Percentiles rank a stretch among this genome's conserved stretches.
Conservation (phyloP, 345 rosid species). For the Camelina sativa region DNA sequence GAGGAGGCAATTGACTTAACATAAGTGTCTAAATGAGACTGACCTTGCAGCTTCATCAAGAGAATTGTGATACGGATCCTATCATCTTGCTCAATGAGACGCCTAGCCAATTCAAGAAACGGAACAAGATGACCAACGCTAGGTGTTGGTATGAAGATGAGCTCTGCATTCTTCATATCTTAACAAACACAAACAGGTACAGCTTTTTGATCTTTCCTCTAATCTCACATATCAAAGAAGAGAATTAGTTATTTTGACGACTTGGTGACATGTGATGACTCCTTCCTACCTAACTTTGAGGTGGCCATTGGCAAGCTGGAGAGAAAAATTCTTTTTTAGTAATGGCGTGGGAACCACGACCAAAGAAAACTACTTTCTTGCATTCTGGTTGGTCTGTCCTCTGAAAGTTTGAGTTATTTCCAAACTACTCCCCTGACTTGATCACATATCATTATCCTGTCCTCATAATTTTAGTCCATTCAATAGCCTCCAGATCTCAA, state of each 20-base stretch:
- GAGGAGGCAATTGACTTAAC: slow-evolving; percentile 38
- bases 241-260: slow-evolving; percentile 17
- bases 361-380: not conserved
- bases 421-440: too few relatives aligned
- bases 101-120: slow-evolving; percentile 52
- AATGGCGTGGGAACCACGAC: slow-evolving; percentile 34
- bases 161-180: slow-evolving; percentile 35
- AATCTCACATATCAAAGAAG: slow-evolving; percentile 18
- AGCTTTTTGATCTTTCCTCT: slow-evolving; percentile 10
- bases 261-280: slow-evolving; percentile 14
- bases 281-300: slow-evolving; percentile 25
- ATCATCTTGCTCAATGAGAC: slow-evolving; percentile 50
- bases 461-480: too few relatives aligned
- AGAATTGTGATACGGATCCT: slow-evolving; percentile 46
- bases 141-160: slow-evolving; percentile 44
- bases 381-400: too few relatives aligned
- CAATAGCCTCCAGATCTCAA: too few relatives aligned
- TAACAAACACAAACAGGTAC: not conserved
- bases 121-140: slow-evolving; percentile 56
- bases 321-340: slow-evolving; percentile 1
- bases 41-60: slow-evolving; percentile 42
- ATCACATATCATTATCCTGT: too few relatives aligned
- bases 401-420: too few relatives aligned
- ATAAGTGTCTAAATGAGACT: slow-evolving; percentile 37
- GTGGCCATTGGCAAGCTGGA: slow-evolving; percentile 26